Evolutionary conservation across 192 early-diverging fungal genomes (phyloP).

Genomic region (Entomortierella chlamydospora): DNA sequence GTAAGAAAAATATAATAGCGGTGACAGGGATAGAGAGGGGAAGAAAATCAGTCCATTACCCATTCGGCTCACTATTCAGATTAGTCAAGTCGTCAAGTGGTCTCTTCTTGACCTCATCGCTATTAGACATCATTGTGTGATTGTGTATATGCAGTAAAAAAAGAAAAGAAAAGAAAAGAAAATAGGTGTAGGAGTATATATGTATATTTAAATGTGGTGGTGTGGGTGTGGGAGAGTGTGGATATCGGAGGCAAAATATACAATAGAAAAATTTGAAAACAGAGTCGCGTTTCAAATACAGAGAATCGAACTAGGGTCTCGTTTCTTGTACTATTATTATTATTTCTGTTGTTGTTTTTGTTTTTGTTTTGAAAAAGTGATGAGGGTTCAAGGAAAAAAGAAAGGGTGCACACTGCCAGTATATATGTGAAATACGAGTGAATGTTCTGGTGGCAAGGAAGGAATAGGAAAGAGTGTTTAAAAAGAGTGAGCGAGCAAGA

Average conservation of each 20-base stretch:
- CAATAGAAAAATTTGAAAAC: background rate
- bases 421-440: no score
- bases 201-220: background rate
- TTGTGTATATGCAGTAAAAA: background rate
- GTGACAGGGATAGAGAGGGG: background rate
- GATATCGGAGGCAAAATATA: background rate
- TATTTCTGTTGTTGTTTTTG: no score
- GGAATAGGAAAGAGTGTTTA: no score
- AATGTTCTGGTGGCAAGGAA: no score
- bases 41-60: constrained; percentile 4
- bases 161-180: background rate
- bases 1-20: background rate
- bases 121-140: constrained; percentile 42
- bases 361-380: no score
- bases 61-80: constrained; percentile 26
- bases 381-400: background rate
- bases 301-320: background rate
- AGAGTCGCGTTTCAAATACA: constrained; percentile 12
- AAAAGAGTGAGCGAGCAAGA: no score
- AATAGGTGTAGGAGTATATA: background rate
- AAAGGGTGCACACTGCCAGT: no score
- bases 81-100: constrained; percentile 30
- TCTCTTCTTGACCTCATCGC: constrained; percentile 53
- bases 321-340: background rate
- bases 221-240: background rate